Conservation (phyloP, 2,329 filamentous ascomycete genomes). For the Diaporthe amygdali region DNA sequence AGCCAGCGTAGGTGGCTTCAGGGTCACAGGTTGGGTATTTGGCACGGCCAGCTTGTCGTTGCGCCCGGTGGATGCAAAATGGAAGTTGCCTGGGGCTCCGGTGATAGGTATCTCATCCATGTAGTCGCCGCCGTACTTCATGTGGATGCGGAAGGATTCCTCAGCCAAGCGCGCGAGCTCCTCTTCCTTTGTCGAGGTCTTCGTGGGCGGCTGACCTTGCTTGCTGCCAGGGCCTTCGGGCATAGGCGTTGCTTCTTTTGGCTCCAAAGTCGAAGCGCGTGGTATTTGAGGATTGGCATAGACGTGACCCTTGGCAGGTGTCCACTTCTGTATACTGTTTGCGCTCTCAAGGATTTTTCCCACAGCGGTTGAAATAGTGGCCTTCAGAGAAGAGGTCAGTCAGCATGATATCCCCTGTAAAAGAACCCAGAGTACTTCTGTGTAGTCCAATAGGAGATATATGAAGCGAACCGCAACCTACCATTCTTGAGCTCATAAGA, state of each 20-base stretch:
- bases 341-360: constrained; percentile 57
- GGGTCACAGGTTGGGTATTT: not conserved
- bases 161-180: constrained; percentile 56
- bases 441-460: not conserved
- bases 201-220: constrained; percentile 31
- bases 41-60: constrained; percentile 43
- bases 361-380: constrained; percentile 60
- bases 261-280: constrained; percentile 41
- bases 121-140: constrained; percentile 67
- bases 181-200: constrained; percentile 44
- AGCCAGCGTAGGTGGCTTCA: constrained; percentile 35
- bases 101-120: constrained; percentile 74
- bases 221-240: constrained; percentile 42
- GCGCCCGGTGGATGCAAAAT: constrained; percentile 65
- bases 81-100: constrained; percentile 69
- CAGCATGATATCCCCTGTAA: not conserved
- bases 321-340: constrained; percentile 58
- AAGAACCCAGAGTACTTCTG: not conserved
- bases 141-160: constrained; percentile 62
- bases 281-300: constrained; percentile 48
- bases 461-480: constrained; percentile 37
- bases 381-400: constrained; percentile 38
- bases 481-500: constrained; percentile 63
- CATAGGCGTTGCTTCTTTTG: constrained; percentile 54
- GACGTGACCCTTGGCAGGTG: constrained; percentile 57